Conservation (phyloP, 2,329 filamentous ascomycete genomes). For the Ascochyta clinopodiicola region DNA sequence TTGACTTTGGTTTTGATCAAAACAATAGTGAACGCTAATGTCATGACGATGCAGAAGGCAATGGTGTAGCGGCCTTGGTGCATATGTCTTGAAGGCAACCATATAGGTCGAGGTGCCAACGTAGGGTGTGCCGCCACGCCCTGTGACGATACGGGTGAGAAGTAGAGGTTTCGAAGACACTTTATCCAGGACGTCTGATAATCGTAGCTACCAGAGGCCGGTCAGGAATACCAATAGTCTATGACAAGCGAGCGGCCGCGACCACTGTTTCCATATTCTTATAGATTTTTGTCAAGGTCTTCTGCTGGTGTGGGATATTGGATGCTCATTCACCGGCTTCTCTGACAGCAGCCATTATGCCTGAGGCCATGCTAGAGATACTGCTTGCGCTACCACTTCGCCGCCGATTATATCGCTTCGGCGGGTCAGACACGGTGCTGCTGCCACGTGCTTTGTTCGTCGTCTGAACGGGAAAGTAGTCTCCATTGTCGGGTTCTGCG, state of each 20-base stretch:
- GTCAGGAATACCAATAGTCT: no score
- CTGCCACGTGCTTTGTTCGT: conserved; percentile 17
- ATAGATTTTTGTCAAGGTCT: not conserved
- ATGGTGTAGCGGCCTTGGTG: no score
- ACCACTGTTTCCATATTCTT: not conserved
- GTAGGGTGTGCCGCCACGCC: no score
- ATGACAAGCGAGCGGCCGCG: not conserved
- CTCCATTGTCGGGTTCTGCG: conserved; percentile 19
- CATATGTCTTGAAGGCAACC: not conserved
- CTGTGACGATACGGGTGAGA: no score
- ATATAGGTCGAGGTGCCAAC: no score
- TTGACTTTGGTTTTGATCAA: not conserved
- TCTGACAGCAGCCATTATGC: conserved; percentile 21
- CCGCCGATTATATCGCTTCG: conserved; percentile 31
- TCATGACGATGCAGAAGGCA: not conserved
- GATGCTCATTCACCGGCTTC: conserved; percentile 17
- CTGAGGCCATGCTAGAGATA: conserved; percentile 22
- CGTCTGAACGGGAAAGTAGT: conserved; percentile 40
- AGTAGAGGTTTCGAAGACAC: no score
- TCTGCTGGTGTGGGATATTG: not conserved
- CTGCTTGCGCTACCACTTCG: conserved; percentile 38
- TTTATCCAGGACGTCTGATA: no score
- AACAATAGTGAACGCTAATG: not conserved
- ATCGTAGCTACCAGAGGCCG: no score
- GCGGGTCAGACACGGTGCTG: conserved; percentile 31